Conservation (phyloP, 176 grass and related monocot species). For the Pontederia crassipes region DNA sequence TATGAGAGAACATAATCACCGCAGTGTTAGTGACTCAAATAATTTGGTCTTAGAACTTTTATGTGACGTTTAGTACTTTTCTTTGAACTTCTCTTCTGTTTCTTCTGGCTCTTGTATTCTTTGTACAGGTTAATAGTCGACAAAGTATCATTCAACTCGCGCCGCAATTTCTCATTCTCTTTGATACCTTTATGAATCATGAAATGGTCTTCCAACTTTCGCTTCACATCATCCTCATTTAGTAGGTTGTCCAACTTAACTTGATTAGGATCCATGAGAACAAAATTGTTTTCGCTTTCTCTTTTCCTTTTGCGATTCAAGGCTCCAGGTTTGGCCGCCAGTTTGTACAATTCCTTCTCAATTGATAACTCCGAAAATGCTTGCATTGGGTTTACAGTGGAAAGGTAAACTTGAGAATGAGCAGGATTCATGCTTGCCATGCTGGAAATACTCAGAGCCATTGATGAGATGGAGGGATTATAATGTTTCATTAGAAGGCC, state of each 20-base stretch:
- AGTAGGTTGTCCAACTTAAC: conserved; percentile 27
- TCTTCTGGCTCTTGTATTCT: conserved; percentile 74
- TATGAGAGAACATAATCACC: too few relatives aligned
- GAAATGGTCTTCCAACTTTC: conserved; percentile 67
- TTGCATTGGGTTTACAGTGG: conserved; percentile 51
- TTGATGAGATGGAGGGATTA: conserved; percentile 45
- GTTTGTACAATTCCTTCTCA: conserved; percentile 42
- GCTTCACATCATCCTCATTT: conserved; percentile 35
- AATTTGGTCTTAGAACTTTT: too few relatives aligned
- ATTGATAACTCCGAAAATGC: conserved; percentile 62
- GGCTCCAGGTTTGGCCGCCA: conserved; percentile 25
- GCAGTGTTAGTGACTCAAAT: too few relatives aligned
- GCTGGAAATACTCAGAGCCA: conserved; percentile 58
- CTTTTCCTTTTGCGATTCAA: conserved; percentile 52
- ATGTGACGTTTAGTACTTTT: neutral
- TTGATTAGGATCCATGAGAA: conserved; percentile 30
- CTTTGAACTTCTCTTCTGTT: conserved; percentile 3
- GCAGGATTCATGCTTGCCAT: conserved; percentile 64
- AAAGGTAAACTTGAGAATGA: conserved; percentile 57
- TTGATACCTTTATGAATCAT: conserved; percentile 40
- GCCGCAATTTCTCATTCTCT: conserved; percentile 71
- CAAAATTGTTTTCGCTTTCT: conserved; percentile 31
- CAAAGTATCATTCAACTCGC: conserved; percentile 51
- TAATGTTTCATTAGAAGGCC: conserved; percentile 87
- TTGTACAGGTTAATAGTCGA: conserved; percentile 56